Evolutionary conservation across 2,329 filamentous ascomycete species (phyloP).

Genomic region (Colletotrichum australisinense): DNA sequence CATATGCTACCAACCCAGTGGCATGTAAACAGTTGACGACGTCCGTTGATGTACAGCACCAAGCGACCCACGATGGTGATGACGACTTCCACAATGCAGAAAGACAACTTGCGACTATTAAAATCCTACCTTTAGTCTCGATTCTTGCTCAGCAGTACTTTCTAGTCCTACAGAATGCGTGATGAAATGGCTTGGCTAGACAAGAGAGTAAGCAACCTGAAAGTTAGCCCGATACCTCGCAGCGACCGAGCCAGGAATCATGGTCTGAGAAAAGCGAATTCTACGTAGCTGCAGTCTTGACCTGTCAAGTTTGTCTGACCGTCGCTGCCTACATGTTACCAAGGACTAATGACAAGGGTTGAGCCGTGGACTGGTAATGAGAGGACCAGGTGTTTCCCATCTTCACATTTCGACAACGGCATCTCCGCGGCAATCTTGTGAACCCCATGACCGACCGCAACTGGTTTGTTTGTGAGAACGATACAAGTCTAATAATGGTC

Average conservation of each 20-base stretch:
- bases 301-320: not conserved
- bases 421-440: not conserved
- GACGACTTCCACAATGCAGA: too few relatives aligned
- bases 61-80: too few relatives aligned
- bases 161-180: not conserved
- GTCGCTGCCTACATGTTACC: not conserved
- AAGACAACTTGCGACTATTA: too few relatives aligned
- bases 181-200: not conserved
- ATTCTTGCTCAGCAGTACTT: not conserved
- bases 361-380: not conserved
- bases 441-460: too few relatives aligned
- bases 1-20: too few relatives aligned
- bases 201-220: slow-evolving; percentile 10
- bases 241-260: not conserved
- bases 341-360: not conserved
- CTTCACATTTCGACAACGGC: not conserved
- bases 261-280: not conserved
- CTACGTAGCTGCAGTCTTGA: not conserved
- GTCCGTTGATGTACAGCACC: too few relatives aligned
- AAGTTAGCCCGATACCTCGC: slow-evolving; percentile 13
- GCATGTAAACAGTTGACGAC: too few relatives aligned
- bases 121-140: too few relatives aligned
- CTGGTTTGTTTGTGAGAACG: not conserved
- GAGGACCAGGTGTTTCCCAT: not conserved
- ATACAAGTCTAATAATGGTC: not conserved